Evolutionary conservation across 805 yeast species (phyloP).

Genomic region (Groenewaldozyma tartarivorans): DNA sequence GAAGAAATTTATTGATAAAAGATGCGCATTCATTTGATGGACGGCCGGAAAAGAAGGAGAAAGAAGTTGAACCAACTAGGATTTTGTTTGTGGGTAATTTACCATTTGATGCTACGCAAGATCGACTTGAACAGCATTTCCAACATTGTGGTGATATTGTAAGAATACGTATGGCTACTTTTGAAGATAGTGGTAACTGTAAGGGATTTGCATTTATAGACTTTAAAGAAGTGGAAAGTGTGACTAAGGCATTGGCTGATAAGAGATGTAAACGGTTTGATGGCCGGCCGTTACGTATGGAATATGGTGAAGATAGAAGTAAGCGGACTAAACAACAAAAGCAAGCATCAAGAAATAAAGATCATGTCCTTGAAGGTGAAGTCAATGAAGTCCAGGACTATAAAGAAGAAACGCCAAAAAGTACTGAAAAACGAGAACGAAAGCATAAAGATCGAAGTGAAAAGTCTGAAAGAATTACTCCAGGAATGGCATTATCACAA

Average conservation of each 20-base stretch:
- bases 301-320: constrained; percentile 91
- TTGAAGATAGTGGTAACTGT: constrained; percentile 91
- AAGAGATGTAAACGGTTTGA: constrained; percentile 55
- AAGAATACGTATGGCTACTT: constrained; percentile 92
- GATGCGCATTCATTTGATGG: constrained; percentile 76
- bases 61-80: constrained; percentile 69
- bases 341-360: not conserved
- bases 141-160: constrained; percentile 84
- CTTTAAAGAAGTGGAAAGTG: constrained; percentile 69
- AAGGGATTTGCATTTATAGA: constrained; percentile 94
- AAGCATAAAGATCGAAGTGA: not conserved
- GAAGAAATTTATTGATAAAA: constrained; percentile 80
- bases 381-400: constrained; percentile 10
- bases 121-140: constrained; percentile 67
- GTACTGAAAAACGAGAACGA: not conserved
- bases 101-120: constrained; percentile 84
- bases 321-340: constrained; percentile 35
- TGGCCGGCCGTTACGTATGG: constrained; percentile 72
- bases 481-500: constrained; percentile 78
- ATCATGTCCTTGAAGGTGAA: not conserved
- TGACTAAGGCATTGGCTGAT: constrained; percentile 73
- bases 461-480: constrained; percentile 19
- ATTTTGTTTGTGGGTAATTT: constrained; percentile 88
- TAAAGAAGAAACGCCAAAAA: constrained; percentile 2
- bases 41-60: constrained; percentile 52